phyloP scores from a whole-genome alignment of 148 eudicot genomes.

The Camellia japonica region DNA sequence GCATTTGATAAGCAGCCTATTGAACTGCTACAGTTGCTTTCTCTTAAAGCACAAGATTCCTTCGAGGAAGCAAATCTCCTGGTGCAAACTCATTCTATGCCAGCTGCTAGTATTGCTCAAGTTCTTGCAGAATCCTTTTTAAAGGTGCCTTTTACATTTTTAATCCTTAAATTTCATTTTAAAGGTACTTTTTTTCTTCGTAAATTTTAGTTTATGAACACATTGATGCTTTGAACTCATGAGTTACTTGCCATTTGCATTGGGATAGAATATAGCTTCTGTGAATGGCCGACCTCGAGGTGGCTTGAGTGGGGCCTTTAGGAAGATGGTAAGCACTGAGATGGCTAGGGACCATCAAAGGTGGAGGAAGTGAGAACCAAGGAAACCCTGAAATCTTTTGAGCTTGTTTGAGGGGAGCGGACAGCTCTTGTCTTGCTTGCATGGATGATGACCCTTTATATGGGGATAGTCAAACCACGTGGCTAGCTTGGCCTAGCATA shows the following conservation, averaged over 20 bases:
- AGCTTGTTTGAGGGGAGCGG: no score
- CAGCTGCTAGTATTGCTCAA: constrained; percentile 84
- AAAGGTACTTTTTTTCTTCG: background rate
- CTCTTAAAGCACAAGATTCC: constrained; percentile 98
- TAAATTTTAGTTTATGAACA: background rate
- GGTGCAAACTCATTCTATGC: constrained; percentile 78
- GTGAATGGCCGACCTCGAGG: no score
- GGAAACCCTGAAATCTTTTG: no score
- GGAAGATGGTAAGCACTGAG: no score
- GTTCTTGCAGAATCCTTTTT: constrained; percentile 92
- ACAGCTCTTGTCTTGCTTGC: no score
- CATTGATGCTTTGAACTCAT: background rate
- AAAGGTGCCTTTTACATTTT: constrained; percentile 50
- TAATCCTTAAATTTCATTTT: background rate
- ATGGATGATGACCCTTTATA: no score
- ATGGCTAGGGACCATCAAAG: no score
- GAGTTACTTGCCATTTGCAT: background rate
- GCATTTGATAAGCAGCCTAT: constrained; percentile 89
- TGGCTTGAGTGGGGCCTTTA: no score
- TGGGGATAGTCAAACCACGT: no score
- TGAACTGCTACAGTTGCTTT: constrained; percentile 83
- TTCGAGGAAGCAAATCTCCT: constrained; percentile 84
- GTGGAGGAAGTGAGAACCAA: no score
- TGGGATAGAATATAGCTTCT: background rate
- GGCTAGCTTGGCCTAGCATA: no score